Evolutionary conservation across 2,329 filamentous ascomycete genomes (phyloP).

Genomic region (Pestalotiopsis sp.): DNA sequence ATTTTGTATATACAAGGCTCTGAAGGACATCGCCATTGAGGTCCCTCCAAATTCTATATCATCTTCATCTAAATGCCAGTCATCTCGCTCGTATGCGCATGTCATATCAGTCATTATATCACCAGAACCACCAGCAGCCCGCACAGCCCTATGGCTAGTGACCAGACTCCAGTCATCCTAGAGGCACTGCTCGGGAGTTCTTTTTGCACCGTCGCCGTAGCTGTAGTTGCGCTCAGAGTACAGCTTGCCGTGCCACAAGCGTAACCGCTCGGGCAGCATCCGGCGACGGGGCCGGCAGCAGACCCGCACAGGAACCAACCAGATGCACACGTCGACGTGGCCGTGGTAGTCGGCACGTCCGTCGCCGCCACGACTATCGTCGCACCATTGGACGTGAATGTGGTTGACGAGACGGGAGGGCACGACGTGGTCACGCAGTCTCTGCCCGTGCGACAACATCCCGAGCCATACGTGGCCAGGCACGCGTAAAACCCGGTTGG

Average conservation of each 20-base stretch:
- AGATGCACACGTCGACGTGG: constrained; percentile 62
- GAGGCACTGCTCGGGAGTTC: constrained; percentile 39
- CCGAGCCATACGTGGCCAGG: constrained; percentile 78
- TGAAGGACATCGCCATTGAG: too few relatives aligned
- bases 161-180: background rate
- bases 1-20: too few relatives aligned
- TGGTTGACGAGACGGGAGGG: constrained; percentile 61
- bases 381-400: constrained; percentile 67
- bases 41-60: too few relatives aligned
- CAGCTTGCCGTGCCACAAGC: constrained; percentile 74
- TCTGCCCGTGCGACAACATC: constrained; percentile 85
- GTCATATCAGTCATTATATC: background rate
- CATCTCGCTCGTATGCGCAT: background rate
- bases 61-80: background rate
- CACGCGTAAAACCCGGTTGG: constrained; percentile 94
- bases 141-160: background rate
- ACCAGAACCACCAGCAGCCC: background rate
- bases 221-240: constrained; percentile 54
- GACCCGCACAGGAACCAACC: constrained; percentile 78
- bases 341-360: constrained; percentile 42
- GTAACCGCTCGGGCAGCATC: constrained; percentile 84
- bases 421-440: constrained; percentile 84
- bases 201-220: constrained; percentile 62
- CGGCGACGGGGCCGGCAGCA: constrained; percentile 64
- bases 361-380: constrained; percentile 70